phyloP scores from a whole-genome alignment of 2,329 filamentous ascomycete species.

The Alternaria rosae region DNA sequence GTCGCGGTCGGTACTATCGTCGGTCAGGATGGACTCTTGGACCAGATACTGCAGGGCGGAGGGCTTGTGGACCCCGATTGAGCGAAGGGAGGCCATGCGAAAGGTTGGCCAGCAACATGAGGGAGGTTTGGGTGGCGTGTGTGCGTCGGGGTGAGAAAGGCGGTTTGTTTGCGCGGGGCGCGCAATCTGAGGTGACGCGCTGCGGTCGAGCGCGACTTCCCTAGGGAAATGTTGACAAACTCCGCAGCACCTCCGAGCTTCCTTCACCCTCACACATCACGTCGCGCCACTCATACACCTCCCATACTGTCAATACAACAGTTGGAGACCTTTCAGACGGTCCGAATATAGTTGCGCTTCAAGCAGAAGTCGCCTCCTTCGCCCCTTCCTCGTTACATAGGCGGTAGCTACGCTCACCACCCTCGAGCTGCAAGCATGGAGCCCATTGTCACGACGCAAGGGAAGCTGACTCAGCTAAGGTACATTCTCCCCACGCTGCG shows the following conservation, averaged over 20 bases:
- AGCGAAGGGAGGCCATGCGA: conserved; percentile 86
- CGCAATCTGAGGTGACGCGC: conserved; percentile 32
- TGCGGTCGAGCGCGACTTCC: conserved; percentile 34
- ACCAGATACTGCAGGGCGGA: conserved; percentile 83
- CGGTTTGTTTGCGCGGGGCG: conserved; percentile 28
- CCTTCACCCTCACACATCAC: conserved; percentile 9
- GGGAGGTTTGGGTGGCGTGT: conserved; percentile 15
- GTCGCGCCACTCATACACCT: background rate
- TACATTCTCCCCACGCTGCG: conserved; percentile 1
- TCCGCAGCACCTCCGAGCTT: conserved; percentile 21
- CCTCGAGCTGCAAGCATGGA: conserved; percentile 61
- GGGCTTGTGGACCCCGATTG: conserved; percentile 89
- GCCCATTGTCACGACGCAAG: conserved; percentile 68
- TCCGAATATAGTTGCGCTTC: background rate
- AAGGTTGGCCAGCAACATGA: conserved; percentile 42
- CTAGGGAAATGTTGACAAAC: conserved; percentile 16
- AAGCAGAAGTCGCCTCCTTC: background rate
- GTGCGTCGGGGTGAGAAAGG: background rate
- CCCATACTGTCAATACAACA: background rate
- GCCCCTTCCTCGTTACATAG: background rate
- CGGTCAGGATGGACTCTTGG: conserved; percentile 76
- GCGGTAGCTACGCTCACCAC: background rate
- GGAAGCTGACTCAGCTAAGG: conserved; percentile 46
- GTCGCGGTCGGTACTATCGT: conserved; percentile 68
- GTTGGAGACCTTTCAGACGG: background rate